Percentiles rank a stretch among this genome's conserved stretches.
These are phyloP conservation scores for Saccharomyces hybrid DNA, from an alignment of 1,139 yeast genomes.

Conservation along the genomic window DNA sequence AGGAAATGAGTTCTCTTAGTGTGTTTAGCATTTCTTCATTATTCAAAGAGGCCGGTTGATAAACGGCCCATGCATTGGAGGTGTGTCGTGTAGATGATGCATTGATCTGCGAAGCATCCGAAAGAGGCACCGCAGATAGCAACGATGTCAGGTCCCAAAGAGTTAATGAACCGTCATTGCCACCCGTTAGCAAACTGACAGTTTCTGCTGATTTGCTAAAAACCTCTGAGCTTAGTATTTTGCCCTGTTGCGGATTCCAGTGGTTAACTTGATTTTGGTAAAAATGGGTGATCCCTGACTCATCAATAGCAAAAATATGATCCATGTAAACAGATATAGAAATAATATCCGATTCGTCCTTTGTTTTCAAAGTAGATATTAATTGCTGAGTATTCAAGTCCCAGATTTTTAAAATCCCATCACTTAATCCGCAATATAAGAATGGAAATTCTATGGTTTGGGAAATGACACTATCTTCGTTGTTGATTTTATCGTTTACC, in stretches of 20 bases:
- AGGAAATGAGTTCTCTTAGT: conserved; percentile 55
- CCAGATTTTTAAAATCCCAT: conserved; percentile 72
- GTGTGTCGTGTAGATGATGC: background rate
- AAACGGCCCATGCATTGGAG: conserved; percentile 7
- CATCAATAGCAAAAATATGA: conserved; percentile 33
- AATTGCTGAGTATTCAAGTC: conserved; percentile 74
- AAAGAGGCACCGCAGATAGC: background rate
- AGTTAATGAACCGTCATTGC: conserved; percentile 51
- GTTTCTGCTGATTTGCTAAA: conserved; percentile 18
- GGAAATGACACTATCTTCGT: conserved; percentile 63
- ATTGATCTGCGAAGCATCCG: background rate
- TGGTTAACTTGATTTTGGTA: conserved; percentile 34
- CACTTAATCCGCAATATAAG: conserved; percentile 69
- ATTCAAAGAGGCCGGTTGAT: conserved; percentile 24
- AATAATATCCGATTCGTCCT: conserved; percentile 40
- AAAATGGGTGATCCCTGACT: conserved; percentile 47
- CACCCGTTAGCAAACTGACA: conserved; percentile 45
- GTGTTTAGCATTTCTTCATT: conserved; percentile 61
- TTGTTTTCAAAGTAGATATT: conserved; percentile 49
- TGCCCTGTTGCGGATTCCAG: conserved; percentile 38
- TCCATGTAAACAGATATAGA: conserved; percentile 43
- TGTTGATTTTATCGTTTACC: conserved; percentile 40
- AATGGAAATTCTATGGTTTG: conserved; percentile 56
- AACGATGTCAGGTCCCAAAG: conserved; percentile 42
- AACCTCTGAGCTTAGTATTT: conserved; percentile 33